These are phyloP conservation scores for Rhizopus stolonifer DNA, from an alignment of 371 early-diverging fungal genomes.

Conservation along the genomic window DNA sequence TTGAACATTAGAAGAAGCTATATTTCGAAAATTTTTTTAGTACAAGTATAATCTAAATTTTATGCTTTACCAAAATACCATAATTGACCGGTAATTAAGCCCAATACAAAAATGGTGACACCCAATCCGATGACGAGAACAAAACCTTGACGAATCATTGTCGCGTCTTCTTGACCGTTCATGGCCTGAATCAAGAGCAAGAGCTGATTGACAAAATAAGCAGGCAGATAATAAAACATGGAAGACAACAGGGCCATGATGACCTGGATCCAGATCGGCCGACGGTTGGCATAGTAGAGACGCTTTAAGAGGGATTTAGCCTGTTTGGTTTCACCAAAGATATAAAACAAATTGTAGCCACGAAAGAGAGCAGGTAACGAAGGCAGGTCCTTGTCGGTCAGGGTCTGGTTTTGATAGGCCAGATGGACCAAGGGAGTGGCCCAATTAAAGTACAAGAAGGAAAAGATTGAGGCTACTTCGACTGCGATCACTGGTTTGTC, in stretches of 20 bases:
- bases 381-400: constrained; percentile 39
- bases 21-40: neutral
- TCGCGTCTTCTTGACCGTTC: constrained; percentile 14
- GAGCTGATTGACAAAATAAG: constrained; percentile 39
- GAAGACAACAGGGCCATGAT: constrained; percentile 27
- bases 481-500: constrained; percentile 24
- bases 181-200: constrained; percentile 36
- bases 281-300: constrained; percentile 26
- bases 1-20: constrained; percentile 41
- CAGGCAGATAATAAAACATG: constrained; percentile 34
- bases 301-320: constrained; percentile 27
- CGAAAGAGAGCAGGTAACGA: constrained; percentile 32
- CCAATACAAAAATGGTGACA: constrained; percentile 32
- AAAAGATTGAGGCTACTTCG: constrained; percentile 27
- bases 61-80: constrained; percentile 47
- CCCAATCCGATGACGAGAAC: constrained; percentile 48
- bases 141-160: constrained; percentile 26
- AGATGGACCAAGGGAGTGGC: constrained; percentile 27
- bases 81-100: constrained; percentile 46
- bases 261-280: constrained; percentile 27
- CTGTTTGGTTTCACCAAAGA: constrained; percentile 26
- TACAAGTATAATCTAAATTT: neutral
- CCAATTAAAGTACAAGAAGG: constrained; percentile 29
- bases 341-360: constrained; percentile 33
- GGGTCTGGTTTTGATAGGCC: constrained; percentile 30